Base-by-base conservation (phyloP, 2,329 filamentous ascomycete species). In the Pseudogymnoascus sp. region DNA sequence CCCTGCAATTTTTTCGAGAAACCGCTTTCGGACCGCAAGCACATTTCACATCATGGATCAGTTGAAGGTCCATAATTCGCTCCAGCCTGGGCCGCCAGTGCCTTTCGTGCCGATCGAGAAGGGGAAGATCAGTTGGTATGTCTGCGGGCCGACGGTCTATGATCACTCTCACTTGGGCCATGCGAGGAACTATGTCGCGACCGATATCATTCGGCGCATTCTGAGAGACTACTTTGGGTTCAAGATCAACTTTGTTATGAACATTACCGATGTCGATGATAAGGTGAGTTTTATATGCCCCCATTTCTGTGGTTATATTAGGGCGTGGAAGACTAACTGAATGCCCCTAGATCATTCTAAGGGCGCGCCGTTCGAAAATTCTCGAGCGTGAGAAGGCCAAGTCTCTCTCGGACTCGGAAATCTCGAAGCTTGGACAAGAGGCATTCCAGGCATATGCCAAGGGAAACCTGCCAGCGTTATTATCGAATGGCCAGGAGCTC, bases 351-450 rank as follows among this genome's bases (percentile, higher is more conserved):
- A 90, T 90, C 71, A 89, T 90, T 67, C 74, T 89, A 11, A 81
- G 86, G 67, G 87, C 89, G 12, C 82, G 93, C 71, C 86, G 95
- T 76, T 88, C 95, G 71, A 85, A 92, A 72, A 77, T 97, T 37
- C 86, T 96, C 64, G 84, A 93, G 66, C 87, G 90, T 73, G 85
- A 89, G 65, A 86, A 87, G 75, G 88, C 90, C 73, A 95, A 96
- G 73, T 72, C 73, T 14, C 79, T 83, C 66, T 76, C 80, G 6
- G 68, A 78, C 10, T 75, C 78, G 14, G 77, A 83, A 64, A 74
- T 81, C 4, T 70, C 72, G 10, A 76, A 80, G 45, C 73, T 86
- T 10, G 81, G 77, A 7, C 77, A 79, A 8, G 75, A 77, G 36
- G 83, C 84, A 3, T 86, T 86, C 71, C 75, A 76, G 64, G 77